These are phyloP conservation scores for Blastocystis sp. DNA, from an alignment of 352 stramenopile species.

Conservation along the genomic window DNA sequence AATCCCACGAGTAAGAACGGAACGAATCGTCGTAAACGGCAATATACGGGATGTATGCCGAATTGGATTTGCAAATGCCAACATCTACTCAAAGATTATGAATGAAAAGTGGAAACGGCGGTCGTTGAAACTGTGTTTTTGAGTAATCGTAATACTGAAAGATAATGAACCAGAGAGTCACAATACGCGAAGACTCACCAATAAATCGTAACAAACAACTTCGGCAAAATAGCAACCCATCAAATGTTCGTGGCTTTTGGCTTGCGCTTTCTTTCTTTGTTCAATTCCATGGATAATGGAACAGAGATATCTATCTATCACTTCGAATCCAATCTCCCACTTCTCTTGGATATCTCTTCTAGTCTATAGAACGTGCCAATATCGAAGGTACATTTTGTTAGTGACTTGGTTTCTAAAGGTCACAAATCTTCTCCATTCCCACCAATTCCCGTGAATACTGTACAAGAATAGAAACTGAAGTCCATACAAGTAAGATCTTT, in stretches of 20 bases:
- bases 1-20: not conserved
- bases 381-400: not conserved
- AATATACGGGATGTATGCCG: not conserved
- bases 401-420: constrained; percentile 13
- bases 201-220: not conserved
- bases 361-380: not conserved
- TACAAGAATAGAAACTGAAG: constrained; percentile 15
- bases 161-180: no score
- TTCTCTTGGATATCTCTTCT: not conserved
- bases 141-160: no score
- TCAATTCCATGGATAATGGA: constrained; percentile 5
- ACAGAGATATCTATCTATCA: constrained; percentile 28
- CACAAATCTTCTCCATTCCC: not conserved
- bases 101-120: not conserved
- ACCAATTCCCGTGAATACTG: not conserved
- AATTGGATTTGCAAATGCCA: not conserved
- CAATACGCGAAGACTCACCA: no score
- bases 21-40: not conserved
- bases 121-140: no score
- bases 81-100: not conserved
- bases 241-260: not conserved
- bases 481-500: not conserved
- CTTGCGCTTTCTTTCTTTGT: not conserved
- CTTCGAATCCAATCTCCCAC: not conserved
- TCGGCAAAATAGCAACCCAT: not conserved